phyloP scores from a whole-genome alignment of 257 asterid genomes.

The Oldenlandia corymbosa region DNA sequence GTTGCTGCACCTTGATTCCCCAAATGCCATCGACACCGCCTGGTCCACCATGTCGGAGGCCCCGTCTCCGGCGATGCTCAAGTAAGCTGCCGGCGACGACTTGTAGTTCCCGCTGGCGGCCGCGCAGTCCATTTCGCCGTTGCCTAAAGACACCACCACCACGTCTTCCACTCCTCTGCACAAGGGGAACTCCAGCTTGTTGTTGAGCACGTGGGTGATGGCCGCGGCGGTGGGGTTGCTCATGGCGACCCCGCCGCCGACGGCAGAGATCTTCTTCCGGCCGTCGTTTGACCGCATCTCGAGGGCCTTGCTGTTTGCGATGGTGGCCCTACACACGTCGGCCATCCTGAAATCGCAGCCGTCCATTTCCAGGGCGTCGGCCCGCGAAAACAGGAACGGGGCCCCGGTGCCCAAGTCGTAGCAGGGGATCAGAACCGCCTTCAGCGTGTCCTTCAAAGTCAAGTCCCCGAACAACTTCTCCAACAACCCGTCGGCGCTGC shows the following conservation, averaged over 20 bases:
- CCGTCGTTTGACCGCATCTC: slow-evolving; percentile 56
- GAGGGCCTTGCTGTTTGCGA: slow-evolving; percentile 29
- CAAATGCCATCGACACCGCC: slow-evolving; percentile 85
- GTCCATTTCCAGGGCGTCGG: slow-evolving; percentile 77
- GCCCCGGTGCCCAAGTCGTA: slow-evolving; percentile 76
- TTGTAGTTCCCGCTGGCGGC: slow-evolving; percentile 8
- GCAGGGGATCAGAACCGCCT: slow-evolving; percentile 72
- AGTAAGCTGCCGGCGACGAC: slow-evolving; percentile 25
- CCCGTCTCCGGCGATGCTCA: slow-evolving; percentile 68
- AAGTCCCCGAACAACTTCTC: slow-evolving; percentile 40
- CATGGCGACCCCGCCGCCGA: slow-evolving; percentile 63
- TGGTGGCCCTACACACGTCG: slow-evolving; percentile 53
- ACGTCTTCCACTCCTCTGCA: slow-evolving; percentile 59
- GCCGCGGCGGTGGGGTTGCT: slow-evolving; percentile 84
- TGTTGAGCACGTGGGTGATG: slow-evolving; percentile 71
- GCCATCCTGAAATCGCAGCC: slow-evolving; percentile 63
- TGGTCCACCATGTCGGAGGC: slow-evolving; percentile 94
- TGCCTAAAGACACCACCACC: slow-evolving; percentile 62
- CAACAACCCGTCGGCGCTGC: slow-evolving; percentile 22
- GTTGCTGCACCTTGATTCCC: slow-evolving; percentile 40
- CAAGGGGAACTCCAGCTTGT: slow-evolving; percentile 73
- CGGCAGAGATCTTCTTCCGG: slow-evolving; percentile 47
- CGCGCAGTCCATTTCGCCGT: slow-evolving; percentile 35
- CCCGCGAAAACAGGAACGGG: slow-evolving; percentile 64
- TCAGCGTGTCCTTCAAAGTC: slow-evolving; percentile 56